Base-by-base conservation (phyloP, 2,329 filamentous ascomycete species). In the Ustulina deusta region DNA sequence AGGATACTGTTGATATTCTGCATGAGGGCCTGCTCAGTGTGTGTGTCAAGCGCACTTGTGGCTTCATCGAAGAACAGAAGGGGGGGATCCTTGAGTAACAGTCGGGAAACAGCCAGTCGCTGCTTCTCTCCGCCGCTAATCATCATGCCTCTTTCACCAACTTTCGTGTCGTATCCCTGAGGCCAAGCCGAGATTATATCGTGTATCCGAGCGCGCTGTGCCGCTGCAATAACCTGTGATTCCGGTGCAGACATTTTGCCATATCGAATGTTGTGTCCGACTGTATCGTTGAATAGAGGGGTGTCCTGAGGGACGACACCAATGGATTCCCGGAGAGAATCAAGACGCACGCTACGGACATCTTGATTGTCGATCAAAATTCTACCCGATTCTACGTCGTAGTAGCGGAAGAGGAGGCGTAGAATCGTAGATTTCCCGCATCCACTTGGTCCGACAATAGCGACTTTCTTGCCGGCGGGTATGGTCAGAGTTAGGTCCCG, bases 261-360 rank as follows among this genome's bases (percentile, higher is more conserved):
- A 78, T 99, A 99, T 70, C 90, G 91, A 75, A 99, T 97, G 78
- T 99, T 99, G 79, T 97, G 93, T 77, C 92, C 91, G 66, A 99
- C 95, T 0, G 94, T 96, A 76, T 97, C 94, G 79, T 99, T 99
- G 84, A 99, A 99, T 0, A 99, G 85, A 0, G 96, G 94, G 0
- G 96, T 98, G 74, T 99, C 96, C 78, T 99, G 97, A 0, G 96
- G 96, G 0, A 99, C 96, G 17, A 99, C 95, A 25, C 96, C 96
- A 71, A 99, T 98, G 2, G 92, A 87, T 71, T 88, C 89, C 6
- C 96, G 90, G 32, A 99, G 83, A 40, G 92, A 97, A 61, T 97
- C 93, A 1, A 98, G 80, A 11, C 86, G 90, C 1, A 99, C 91
- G 66, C 93, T 86, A 46, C 93, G 91, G 72, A 99, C 89, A 78